Evolutionary conservation across 2,329 filamentous ascomycete genomes (phyloP).

Genomic region (Lecanicillium sp.): DNA sequence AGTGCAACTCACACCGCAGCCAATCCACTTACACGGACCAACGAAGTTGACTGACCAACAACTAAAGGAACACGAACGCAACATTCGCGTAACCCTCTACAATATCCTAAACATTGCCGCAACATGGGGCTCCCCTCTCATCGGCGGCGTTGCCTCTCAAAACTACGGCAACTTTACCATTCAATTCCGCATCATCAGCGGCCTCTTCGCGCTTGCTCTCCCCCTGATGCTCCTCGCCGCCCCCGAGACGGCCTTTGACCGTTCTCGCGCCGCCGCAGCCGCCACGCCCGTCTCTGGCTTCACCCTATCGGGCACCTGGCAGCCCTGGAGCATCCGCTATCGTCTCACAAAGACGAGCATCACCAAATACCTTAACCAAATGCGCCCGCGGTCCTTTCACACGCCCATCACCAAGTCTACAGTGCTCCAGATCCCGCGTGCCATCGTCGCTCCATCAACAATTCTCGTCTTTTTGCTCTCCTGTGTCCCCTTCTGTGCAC

Average conservation of each 20-base stretch:
- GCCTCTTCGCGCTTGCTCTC: constrained; percentile 37
- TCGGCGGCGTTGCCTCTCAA: constrained; percentile 41
- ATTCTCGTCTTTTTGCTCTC: constrained; percentile 35
- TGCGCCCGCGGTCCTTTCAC: constrained; percentile 30
- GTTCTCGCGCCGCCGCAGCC: constrained; percentile 19
- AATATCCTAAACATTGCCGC: constrained; percentile 34
- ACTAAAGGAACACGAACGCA: constrained; percentile 44
- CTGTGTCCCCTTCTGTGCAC: constrained; percentile 33
- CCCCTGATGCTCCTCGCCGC: constrained; percentile 37
- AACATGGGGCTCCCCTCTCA: constrained; percentile 45
- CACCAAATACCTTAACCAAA: constrained; percentile 28
- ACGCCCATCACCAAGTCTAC: constrained; percentile 19
- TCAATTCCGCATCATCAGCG: constrained; percentile 43
- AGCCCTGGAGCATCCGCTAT: constrained; percentile 16
- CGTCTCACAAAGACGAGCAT: constrained; percentile 23
- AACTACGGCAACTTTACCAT: constrained; percentile 30
- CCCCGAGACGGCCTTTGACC: constrained; percentile 46
- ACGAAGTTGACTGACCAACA: constrained; percentile 14
- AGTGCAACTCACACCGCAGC: too few species aligned
- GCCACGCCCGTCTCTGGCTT: constrained; percentile 13
- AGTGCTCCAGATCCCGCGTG: constrained; percentile 37
- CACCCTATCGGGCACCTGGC: constrained; percentile 11
- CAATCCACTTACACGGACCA: neutral
- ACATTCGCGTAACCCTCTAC: constrained; percentile 34
- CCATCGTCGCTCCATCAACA: constrained; percentile 41